A percentile compares a stretch with the other conserved stretches of the same genome.
These are phyloP conservation scores for Microcera coccophila DNA, from an alignment of 2,329 filamentous ascomycete genomes.

Conservation along the genomic window DNA sequence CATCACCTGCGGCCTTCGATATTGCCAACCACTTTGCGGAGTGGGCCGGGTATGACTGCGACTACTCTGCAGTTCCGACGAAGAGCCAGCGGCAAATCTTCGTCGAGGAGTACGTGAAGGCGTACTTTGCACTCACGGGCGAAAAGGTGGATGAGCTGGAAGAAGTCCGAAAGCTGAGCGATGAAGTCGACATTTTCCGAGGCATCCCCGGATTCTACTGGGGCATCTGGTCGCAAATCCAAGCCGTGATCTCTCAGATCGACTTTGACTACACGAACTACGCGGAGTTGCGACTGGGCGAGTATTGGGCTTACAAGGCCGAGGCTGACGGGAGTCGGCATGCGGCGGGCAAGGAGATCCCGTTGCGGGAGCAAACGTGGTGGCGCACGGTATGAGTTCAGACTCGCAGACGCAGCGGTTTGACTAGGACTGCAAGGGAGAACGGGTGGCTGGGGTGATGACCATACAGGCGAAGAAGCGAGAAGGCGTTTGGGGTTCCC, in stretches of 20 bases:
- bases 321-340: conserved; percentile 62
- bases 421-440: neutral
- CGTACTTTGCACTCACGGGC: conserved; percentile 59
- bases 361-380: conserved; percentile 79
- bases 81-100: conserved; percentile 73
- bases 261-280: conserved; percentile 96
- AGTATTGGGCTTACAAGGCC: conserved; percentile 90
- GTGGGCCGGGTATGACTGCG: conserved; percentile 96
- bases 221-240: conserved; percentile 95
- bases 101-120: conserved; percentile 74
- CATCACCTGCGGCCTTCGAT: conserved; percentile 91
- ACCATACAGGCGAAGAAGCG: conserved; percentile 2
- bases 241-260: conserved; percentile 89
- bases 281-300: conserved; percentile 77
- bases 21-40: conserved; percentile 97
- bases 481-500: conserved; percentile 7
- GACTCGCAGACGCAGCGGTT: conserved; percentile 5
- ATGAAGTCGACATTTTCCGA: conserved; percentile 81
- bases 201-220: conserved; percentile 86
- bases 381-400: conserved; percentile 35
- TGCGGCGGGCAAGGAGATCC: conserved; percentile 53
- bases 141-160: conserved; percentile 49
- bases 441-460: conserved; percentile 4
- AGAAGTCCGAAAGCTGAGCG: conserved; percentile 65
- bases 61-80: conserved; percentile 79